Evolutionary conservation across 768 basidiomycete genomes (phyloP).

Genomic region (Boletus rufocinnamomeus): DNA sequence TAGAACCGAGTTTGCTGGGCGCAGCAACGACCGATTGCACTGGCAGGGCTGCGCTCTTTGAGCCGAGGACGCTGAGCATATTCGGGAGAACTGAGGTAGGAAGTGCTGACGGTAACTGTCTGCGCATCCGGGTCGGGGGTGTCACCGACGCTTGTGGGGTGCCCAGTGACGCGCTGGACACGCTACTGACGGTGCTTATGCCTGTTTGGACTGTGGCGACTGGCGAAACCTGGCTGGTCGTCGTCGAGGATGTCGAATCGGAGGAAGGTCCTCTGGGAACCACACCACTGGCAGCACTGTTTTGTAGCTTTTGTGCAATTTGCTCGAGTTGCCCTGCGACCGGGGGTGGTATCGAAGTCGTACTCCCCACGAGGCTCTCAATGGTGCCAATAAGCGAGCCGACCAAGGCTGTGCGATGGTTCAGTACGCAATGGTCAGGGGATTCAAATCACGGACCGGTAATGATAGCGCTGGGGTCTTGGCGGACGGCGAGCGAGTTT

Average conservation of each 20-base stretch:
- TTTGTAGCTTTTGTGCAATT: neutral
- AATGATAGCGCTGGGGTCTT: fast-evolving
- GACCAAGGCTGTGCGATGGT: neutral
- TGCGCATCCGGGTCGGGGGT: slow-evolving; percentile 5
- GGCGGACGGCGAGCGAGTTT: slow-evolving; percentile 9
- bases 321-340: neutral
- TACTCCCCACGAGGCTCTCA: neutral
- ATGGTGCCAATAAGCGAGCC: neutral
- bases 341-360: neutral
- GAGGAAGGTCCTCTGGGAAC: slow-evolving; percentile 7
- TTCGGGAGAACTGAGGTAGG: neutral
- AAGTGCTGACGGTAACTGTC: slow-evolving; percentile 9
- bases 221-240: neutral
- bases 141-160: slow-evolving; percentile 2
- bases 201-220: neutral
- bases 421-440: neutral
- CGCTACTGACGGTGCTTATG: neutral
- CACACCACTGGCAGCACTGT: neutral
- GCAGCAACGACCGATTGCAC: neutral
- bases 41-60: neutral
- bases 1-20: neutral
- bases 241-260: neutral
- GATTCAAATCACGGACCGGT: neutral
- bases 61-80: neutral
- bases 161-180: neutral